Evolutionary conservation across 192 early-diverging fungal species (phyloP), one percentile per base, ranked within the genome.

Genomic region (Mortierella antarctica): DNA sequence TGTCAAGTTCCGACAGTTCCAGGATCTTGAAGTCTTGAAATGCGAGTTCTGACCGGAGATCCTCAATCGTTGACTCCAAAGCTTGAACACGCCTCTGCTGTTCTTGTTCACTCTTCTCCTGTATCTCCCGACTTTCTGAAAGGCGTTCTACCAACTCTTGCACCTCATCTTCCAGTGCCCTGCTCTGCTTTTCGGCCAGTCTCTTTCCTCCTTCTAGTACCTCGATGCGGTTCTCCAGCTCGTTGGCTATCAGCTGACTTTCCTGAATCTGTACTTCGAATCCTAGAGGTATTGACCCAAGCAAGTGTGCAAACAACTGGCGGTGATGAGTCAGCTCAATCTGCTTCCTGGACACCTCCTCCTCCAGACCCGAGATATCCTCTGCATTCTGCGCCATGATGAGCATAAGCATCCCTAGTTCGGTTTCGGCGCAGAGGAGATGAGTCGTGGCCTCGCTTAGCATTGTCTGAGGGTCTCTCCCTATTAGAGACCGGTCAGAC

Each of bases 371-470:
- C 13, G 39, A 63, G 13, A 77, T 70, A 15, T 77, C 74, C 21
- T 31, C 6, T 48, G 65, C 67, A 23, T 65, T 77, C 55, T 77
- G 67, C 2, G 74, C 74, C 74, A 77, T 77, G 41, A 77, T 55
- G 41, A 77, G 48, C 18, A 70, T 77, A 6, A 77, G 42, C 1
- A 77, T 53, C 5, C 62, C 74, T 2, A 77, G 48, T 17, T 70
- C 74, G 4, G 74, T 77, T 31, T 77, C 67, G 5, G 74, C 74
- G 15, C 62, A 61, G 23, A 77, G 39, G 39, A 77, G 67, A 6
- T 56, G 74, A 3, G 67, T 65, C 2, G 65, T 67, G 5, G 74
- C 67, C 41, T 65, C 61, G 31, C 21, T 57, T 39, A 77, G 18
- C 17, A 63, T 20, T 23, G 42, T 13, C 15, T 31, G 45, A 45